Evolutionary conservation across 305 asterid genomes (phyloP).

Genomic region (Euphrasia arctica): DNA sequence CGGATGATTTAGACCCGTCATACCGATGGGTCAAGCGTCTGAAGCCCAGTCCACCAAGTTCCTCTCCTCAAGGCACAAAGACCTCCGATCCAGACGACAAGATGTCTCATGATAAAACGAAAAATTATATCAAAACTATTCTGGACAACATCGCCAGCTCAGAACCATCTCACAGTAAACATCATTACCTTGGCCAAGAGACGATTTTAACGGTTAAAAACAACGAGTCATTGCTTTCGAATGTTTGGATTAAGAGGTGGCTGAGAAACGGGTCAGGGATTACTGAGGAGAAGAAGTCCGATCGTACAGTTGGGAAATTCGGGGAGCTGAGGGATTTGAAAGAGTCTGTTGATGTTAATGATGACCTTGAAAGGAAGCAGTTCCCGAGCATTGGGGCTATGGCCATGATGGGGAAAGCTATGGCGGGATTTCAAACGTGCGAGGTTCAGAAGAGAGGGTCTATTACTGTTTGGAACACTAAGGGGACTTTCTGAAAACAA

Average conservation of each 20-base stretch:
- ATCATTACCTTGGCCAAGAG: slow-evolving; percentile 27
- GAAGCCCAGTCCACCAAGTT: slow-evolving; percentile 38
- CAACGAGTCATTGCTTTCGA: slow-evolving; percentile 35
- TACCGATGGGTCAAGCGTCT: slow-evolving; percentile 71
- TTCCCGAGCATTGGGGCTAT: slow-evolving; percentile 67
- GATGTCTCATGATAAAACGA: slow-evolving; percentile 33
- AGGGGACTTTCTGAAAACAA: slow-evolving; percentile 28
- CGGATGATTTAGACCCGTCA: slow-evolving; percentile 38
- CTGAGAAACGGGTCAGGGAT: slow-evolving; percentile 27
- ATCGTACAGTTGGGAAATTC: slow-evolving; percentile 20
- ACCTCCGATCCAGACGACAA: slow-evolving; percentile 33
- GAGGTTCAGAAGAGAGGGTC: slow-evolving; percentile 50
- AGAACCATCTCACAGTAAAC: slow-evolving; percentile 16
- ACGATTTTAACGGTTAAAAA: slow-evolving; percentile 28
- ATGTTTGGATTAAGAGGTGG: slow-evolving; percentile 78
- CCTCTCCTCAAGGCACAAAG: slow-evolving; percentile 41
- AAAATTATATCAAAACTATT: slow-evolving; percentile 21
- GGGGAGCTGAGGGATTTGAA: slow-evolving; percentile 52
- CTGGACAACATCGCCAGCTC: slow-evolving; percentile 20
- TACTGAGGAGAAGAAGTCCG: slow-evolving; percentile 28
- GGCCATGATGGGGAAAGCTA: slow-evolving; percentile 84
- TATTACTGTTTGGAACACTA: slow-evolving; percentile 60
- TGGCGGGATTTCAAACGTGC: slow-evolving; percentile 53
- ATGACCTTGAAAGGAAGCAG: slow-evolving; percentile 40
- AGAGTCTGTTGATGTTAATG: slow-evolving; percentile 27